These are phyloP conservation scores for Escallonia herrerae DNA, from an alignment of 129 eudicot species.

Conservation along the genomic window DNA sequence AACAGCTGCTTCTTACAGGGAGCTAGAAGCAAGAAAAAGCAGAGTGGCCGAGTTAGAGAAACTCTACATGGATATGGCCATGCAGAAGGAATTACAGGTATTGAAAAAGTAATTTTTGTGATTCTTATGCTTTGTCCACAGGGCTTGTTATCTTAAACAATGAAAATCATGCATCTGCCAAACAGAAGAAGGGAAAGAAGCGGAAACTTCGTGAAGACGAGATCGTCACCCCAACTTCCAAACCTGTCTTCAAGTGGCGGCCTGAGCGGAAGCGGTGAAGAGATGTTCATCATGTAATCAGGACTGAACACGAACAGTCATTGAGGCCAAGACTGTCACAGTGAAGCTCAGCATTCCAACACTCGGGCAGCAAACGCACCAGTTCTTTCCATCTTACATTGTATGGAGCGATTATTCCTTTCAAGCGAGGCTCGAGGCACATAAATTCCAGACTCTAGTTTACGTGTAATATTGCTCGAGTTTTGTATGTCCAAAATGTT, in stretches of 20 bases:
- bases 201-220: constrained; percentile 85
- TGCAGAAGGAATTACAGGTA: constrained; percentile 86
- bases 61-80: constrained; percentile 61
- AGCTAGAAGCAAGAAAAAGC: constrained; percentile 61
- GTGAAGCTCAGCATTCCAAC: no score
- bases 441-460: no score
- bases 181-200: constrained; percentile 81
- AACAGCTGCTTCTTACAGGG: constrained; percentile 56
- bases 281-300: neutral
- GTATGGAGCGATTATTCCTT: no score
- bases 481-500: no score
- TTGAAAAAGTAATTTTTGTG: neutral
- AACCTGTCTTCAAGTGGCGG: constrained; percentile 78
- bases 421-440: no score
- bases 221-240: constrained; percentile 51
- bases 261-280: constrained; percentile 67
- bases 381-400: no score
- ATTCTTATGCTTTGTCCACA: neutral
- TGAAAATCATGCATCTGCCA: neutral
- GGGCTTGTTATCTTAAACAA: no score
- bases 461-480: no score
- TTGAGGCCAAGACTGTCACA: no score
- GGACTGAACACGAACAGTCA: no score
- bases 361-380: no score
- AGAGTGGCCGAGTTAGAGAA: constrained; percentile 64